Evolutionary conservation across 148 eudicot species (phyloP).

Genomic region (Silene latifolia): DNA sequence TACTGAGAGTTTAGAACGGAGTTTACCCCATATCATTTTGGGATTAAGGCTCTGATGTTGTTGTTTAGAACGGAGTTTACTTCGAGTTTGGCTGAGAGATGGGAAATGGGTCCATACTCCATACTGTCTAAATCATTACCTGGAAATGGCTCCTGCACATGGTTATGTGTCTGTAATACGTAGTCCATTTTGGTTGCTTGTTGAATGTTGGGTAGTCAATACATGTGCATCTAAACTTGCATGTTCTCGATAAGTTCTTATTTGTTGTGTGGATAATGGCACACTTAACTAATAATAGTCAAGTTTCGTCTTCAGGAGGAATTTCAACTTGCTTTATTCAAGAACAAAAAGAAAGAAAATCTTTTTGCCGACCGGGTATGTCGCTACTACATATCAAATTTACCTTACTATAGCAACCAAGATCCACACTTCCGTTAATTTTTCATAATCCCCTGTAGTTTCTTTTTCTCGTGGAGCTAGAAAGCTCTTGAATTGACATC

Average conservation of each 20-base stretch:
- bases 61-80: not conserved
- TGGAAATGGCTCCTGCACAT: not conserved
- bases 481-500: not conserved
- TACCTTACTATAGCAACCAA: not conserved
- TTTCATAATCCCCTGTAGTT: not conserved
- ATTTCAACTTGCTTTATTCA: slow-evolving; percentile 83
- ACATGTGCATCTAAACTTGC: slow-evolving; percentile 7
- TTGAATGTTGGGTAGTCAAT: not conserved
- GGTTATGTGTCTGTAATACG: slow-evolving; percentile 4
- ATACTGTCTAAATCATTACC: not conserved
- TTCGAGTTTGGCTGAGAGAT: not conserved
- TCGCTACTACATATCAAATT: not conserved
- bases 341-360: slow-evolving; percentile 88
- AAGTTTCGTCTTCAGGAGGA: slow-evolving; percentile 62
- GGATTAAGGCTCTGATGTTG: too few species aligned
- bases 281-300: slow-evolving; percentile 8
- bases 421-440: too few species aligned
- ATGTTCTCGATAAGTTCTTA: not conserved
- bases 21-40: too few species aligned
- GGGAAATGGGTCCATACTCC: not conserved
- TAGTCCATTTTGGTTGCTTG: not conserved
- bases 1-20: not conserved
- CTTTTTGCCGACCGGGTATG: slow-evolving; percentile 94
- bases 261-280: not conserved
- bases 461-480: not conserved